These are phyloP conservation scores for Cladophialophora bantiana DNA, from an alignment of 2,329 filamentous ascomycete genomes.

Conservation along the genomic window DNA sequence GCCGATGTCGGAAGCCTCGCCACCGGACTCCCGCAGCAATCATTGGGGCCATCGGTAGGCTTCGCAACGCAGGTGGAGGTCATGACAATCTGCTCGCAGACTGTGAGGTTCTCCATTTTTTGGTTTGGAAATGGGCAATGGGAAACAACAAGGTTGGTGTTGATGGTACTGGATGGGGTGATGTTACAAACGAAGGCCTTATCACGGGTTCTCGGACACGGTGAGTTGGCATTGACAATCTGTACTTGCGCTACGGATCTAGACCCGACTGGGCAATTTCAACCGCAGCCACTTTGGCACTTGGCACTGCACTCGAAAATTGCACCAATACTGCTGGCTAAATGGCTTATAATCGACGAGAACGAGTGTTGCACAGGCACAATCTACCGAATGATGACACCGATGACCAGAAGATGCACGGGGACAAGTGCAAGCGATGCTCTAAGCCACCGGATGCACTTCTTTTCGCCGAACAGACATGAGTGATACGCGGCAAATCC, in stretches of 20 bases:
- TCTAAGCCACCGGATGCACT: background rate
- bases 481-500: background rate
- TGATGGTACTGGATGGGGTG: background rate
- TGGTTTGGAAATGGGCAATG: background rate
- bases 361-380: background rate
- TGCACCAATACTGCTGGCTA: background rate
- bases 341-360: background rate
- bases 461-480: background rate
- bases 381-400: background rate
- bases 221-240: conserved; percentile 1
- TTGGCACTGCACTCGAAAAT: conserved; percentile 8
- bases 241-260: background rate
- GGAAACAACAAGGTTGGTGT: background rate
- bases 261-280: conserved; percentile 20
- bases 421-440: background rate
- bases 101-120: background rate
- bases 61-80: background rate
- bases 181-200: background rate
- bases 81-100: background rate
- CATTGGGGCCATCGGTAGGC: background rate
- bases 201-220: background rate
- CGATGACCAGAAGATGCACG: background rate
- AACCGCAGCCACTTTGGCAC: conserved; percentile 9
- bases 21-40: conserved; percentile 6
- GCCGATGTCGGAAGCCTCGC: background rate